These are phyloP conservation scores for Aphanomyces stellatus DNA, from an alignment of 352 stramenopile genomes.

Conservation along the genomic window DNA sequence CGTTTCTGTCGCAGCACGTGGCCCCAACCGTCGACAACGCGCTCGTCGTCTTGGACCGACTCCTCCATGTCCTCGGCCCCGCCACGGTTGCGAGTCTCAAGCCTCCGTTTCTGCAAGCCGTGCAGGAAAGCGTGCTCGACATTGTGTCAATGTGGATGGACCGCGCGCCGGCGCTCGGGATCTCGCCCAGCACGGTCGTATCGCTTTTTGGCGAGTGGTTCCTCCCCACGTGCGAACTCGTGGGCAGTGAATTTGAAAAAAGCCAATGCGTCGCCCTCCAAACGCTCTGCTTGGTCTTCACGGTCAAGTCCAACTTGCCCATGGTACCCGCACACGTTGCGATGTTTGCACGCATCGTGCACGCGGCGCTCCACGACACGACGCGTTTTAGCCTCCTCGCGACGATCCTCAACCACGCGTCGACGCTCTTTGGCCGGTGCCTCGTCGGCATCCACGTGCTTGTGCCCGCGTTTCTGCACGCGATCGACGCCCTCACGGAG, in stretches of 20 bases:
- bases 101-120: slow-evolving; percentile 51
- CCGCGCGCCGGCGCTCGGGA: slow-evolving; percentile 35
- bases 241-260: slow-evolving; percentile 58
- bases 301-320: slow-evolving; percentile 48
- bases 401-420: slow-evolving; percentile 67
- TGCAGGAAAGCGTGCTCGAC: slow-evolving; percentile 70
- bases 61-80: slow-evolving; percentile 65
- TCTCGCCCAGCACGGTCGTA: slow-evolving; percentile 73
- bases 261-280: slow-evolving; percentile 70
- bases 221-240: slow-evolving; percentile 67
- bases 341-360: slow-evolving; percentile 52
- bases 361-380: slow-evolving; percentile 26
- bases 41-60: slow-evolving; percentile 67
- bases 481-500: slow-evolving; percentile 70
- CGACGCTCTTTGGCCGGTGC: slow-evolving; percentile 68
- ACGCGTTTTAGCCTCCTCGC: slow-evolving; percentile 39
- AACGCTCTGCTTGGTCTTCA: slow-evolving; percentile 69
- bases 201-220: slow-evolving; percentile 85
- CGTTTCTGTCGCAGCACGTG: slow-evolving; percentile 45
- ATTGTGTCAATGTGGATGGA: slow-evolving; percentile 76
- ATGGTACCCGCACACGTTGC: slow-evolving; percentile 58
- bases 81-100: slow-evolving; percentile 52
- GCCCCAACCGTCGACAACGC: slow-evolving; percentile 41
- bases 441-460: slow-evolving; percentile 68
- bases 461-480: slow-evolving; percentile 70